phyloP scores from a whole-genome alignment of 2,329 filamentous ascomycete genomes.

The Lasiodiplodia sp. region DNA sequence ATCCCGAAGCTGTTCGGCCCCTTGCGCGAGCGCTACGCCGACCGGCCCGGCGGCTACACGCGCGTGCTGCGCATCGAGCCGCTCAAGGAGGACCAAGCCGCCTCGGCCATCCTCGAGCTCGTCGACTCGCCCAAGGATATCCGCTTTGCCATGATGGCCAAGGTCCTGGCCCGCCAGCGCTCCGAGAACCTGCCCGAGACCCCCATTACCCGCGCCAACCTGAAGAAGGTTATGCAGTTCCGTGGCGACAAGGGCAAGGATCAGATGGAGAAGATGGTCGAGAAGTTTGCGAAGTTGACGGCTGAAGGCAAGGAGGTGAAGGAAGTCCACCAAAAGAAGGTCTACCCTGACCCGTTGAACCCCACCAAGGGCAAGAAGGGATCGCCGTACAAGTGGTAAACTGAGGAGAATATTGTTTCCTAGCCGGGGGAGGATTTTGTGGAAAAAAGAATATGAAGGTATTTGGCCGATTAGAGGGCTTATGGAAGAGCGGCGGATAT shows the following conservation, averaged over 20 bases:
- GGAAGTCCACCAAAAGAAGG: conserved; percentile 16
- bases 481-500: not conserved
- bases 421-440: not conserved
- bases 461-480: not conserved
- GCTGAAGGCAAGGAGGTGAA: conserved; percentile 24
- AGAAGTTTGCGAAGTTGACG: conserved; percentile 43
- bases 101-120: conserved; percentile 89
- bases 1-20: conserved; percentile 89
- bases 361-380: conserved; percentile 27
- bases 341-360: conserved; percentile 29
- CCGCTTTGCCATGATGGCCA: conserved; percentile 92
- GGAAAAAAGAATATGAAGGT: not conserved
- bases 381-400: conserved; percentile 2
- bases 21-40: conserved; percentile 78
- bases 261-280: conserved; percentile 69
- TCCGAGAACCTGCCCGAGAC: conserved; percentile 63
- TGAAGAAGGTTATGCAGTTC: conserved; percentile 82
- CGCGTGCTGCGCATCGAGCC: conserved; percentile 92
- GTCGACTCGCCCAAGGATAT: conserved; percentile 95
- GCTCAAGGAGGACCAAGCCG: conserved; percentile 84
- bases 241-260: conserved; percentile 67
- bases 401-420: not conserved
- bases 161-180: conserved; percentile 72
- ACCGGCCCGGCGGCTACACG: conserved; percentile 90
- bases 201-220: conserved; percentile 77